Percentiles rank a stretch among this genome's conserved stretches.
phyloP scores from a whole-genome alignment of 139 green algal genomes.

The Nannochloris sp. region DNA sequence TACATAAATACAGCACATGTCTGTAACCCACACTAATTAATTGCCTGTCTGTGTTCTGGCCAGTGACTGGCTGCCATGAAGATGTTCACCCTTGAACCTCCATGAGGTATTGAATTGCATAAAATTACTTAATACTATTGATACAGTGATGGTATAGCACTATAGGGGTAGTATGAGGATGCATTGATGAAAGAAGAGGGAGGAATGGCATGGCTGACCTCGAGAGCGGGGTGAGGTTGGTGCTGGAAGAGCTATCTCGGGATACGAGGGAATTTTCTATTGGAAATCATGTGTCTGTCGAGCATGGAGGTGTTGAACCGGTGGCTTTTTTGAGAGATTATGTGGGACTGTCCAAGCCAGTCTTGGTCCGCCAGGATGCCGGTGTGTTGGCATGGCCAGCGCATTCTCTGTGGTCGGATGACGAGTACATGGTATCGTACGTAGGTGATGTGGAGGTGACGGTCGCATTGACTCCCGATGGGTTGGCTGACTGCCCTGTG shows the following conservation, averaged over 20 bases:
- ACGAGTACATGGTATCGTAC: constrained; percentile 8
- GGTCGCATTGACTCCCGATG: constrained; percentile 26
- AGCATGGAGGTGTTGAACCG: constrained; percentile 2
- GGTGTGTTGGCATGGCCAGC: constrained; percentile 12
- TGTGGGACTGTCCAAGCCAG: constrained; percentile 18
- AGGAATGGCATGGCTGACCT: too few species aligned
- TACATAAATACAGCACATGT: too few species aligned
- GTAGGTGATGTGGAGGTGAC: constrained; percentile 15
- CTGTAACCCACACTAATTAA: too few species aligned
- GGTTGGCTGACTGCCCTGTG: constrained; percentile 22
- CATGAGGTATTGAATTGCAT: too few species aligned
- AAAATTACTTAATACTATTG: too few species aligned
- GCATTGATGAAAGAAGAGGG: too few species aligned
- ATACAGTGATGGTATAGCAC: too few species aligned
- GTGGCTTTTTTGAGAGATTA: constrained; percentile 23
- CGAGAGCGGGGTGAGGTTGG: too few species aligned
- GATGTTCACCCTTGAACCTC: too few species aligned
- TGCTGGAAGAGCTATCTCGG: neutral
- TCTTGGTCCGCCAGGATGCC: constrained; percentile 12
- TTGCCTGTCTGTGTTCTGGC: too few species aligned
- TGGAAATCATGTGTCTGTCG: constrained; percentile 2
- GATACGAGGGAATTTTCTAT: constrained; percentile 19
- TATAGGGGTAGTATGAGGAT: too few species aligned
- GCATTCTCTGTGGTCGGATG: constrained; percentile 2
- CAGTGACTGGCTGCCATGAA: too few species aligned